These are phyloP conservation scores for Podospora didyma DNA, from an alignment of 495 filamentous ascomycete species.

Conservation along the genomic window DNA sequence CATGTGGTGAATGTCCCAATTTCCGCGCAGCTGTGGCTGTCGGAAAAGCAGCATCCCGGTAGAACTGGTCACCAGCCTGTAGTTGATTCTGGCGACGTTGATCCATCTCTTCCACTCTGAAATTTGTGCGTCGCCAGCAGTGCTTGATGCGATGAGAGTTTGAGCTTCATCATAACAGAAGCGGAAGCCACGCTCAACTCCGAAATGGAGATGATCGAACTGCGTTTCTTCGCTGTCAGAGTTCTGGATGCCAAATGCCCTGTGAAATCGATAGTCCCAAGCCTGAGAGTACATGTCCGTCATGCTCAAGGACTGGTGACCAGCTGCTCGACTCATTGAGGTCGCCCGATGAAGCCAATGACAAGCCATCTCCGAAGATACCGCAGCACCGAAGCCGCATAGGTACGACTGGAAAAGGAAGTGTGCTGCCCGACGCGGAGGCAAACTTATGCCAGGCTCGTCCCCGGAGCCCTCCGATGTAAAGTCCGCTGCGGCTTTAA, in stretches of 20 bases:
- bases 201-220: not conserved
- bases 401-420: constrained; percentile 11
- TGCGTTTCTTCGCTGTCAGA: constrained; percentile 6
- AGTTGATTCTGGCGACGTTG: not conserved
- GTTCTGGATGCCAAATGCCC: constrained; percentile 2
- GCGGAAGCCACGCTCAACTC: constrained; percentile 1
- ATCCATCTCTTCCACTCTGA: not conserved
- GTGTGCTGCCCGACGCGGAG: not conserved
- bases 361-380: constrained; percentile 1
- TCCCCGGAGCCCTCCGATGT: not conserved
- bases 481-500: constrained; percentile 1
- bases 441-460: not conserved
- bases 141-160: not conserved
- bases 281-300: constrained; percentile 8
- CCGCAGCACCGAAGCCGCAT: constrained; percentile 1
- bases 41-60: constrained; percentile 15
- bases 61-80: not conserved
- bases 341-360: constrained; percentile 8
- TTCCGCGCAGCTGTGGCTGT: constrained; percentile 1
- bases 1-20: constrained; percentile 10
- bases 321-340: not conserved
- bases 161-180: constrained; percentile 5
- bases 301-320: not conserved
- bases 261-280: constrained; percentile 7
- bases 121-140: not conserved